Conservation (phyloP, 805 yeast species). For the Lipomyces chichibuensis region DNA sequence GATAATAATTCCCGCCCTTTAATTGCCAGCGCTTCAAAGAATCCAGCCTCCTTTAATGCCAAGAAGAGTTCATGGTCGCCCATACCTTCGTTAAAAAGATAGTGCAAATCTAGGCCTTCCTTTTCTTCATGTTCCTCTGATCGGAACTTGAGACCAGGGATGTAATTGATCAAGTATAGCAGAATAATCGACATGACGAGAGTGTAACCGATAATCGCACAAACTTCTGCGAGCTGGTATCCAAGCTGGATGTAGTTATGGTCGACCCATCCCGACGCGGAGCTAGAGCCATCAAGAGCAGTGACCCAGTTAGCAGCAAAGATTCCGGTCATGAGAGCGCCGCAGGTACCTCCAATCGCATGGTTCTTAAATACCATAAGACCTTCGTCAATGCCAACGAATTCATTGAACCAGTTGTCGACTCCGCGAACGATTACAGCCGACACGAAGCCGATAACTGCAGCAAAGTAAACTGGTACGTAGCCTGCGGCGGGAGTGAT, state of each 20-base stretch:
- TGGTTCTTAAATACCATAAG: constrained; percentile 89
- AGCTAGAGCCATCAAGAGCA: constrained; percentile 59
- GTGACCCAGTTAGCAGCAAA: constrained; percentile 87
- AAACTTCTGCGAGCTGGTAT: constrained; percentile 79
- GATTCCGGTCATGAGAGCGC: constrained; percentile 81
- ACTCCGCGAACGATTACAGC: constrained; percentile 84
- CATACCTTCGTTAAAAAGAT: constrained; percentile 10
- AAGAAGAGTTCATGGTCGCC: constrained; percentile 19
- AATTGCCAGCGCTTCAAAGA: constrained; percentile 1
- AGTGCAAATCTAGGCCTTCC: constrained; percentile 71
- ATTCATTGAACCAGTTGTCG: constrained; percentile 66
- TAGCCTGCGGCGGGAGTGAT: constrained; percentile 96
- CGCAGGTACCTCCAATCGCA: constrained; percentile 85
- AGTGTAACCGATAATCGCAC: constrained; percentile 74
- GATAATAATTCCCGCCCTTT: constrained; percentile 5
- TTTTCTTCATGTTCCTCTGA: constrained; percentile 83
- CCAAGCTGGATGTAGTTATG: constrained; percentile 82
- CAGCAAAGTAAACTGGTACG: constrained; percentile 87
- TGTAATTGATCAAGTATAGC: constrained; percentile 64
- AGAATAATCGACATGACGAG: constrained; percentile 70
- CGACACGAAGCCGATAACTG: constrained; percentile 77
- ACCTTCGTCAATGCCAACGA: constrained; percentile 85
- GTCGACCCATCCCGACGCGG: constrained; percentile 76
- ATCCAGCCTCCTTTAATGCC: constrained; percentile 14
- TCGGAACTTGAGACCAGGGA: constrained; percentile 80